Conservation (phyloP, 2,329 filamentous ascomycete genomes). For the Drechslerella stenobrocha region DNA sequence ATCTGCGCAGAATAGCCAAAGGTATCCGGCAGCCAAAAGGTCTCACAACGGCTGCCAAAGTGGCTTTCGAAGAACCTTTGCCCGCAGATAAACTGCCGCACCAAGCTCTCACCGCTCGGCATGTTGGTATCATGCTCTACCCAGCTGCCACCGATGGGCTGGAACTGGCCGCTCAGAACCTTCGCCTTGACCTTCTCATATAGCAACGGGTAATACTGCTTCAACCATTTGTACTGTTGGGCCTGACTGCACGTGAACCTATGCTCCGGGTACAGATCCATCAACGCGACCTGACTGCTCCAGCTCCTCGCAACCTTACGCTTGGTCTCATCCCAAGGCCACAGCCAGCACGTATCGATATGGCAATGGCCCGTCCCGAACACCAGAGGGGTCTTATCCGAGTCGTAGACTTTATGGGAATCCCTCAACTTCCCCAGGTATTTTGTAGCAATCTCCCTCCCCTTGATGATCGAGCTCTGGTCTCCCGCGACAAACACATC, state of each 20-base stretch:
- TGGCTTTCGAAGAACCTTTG: conserved; percentile 92
- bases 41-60: conserved; percentile 83
- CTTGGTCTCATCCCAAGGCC: conserved; percentile 97
- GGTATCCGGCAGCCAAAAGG: conserved; percentile 97
- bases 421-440: conserved; percentile 82
- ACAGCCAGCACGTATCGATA: conserved; percentile 97
- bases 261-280: conserved; percentile 92
- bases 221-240: conserved; percentile 97
- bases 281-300: conserved; percentile 93
- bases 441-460: conserved; percentile 77
- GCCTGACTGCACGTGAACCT: conserved; percentile 91
- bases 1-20: conserved; percentile 97
- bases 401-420: conserved; percentile 80
- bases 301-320: conserved; percentile 87
- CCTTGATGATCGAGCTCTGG: conserved; percentile 74
- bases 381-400: conserved; percentile 73
- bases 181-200: conserved; percentile 90
- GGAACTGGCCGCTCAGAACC: conserved; percentile 86
- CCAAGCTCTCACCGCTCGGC: conserved; percentile 90
- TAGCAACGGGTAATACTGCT: conserved; percentile 81
- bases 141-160: conserved; percentile 96
- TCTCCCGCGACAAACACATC: conserved; percentile 82
- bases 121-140: conserved; percentile 98
- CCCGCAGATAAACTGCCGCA: conserved; percentile 91
- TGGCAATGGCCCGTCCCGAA: conserved; percentile 94